Conservation (phyloP, 176 grass and related monocot species). For the Tillandsia fasciculata region DNA sequence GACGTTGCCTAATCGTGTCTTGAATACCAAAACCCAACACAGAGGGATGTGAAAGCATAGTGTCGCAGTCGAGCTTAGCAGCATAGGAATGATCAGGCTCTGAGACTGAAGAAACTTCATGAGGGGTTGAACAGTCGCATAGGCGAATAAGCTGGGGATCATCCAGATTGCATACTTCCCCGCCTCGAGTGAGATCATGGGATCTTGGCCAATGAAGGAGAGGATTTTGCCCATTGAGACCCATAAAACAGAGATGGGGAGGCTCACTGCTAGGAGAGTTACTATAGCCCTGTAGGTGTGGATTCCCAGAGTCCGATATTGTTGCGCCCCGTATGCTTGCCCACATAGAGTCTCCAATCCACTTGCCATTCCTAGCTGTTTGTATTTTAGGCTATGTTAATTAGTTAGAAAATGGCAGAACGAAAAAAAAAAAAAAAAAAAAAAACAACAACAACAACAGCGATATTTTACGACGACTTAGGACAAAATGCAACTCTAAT, state of each 20-base stretch:
- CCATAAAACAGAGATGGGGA: conserved; percentile 75
- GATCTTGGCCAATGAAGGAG: conserved; percentile 58
- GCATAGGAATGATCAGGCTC: conserved; percentile 67
- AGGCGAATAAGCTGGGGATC: conserved; percentile 72
- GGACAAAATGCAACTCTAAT: too few species aligned
- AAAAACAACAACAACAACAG: neutral
- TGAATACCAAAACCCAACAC: conserved; percentile 73
- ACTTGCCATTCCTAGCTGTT: conserved; percentile 77
- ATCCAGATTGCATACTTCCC: conserved; percentile 67
- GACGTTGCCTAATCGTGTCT: conserved; percentile 42
- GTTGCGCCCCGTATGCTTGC: conserved; percentile 81
- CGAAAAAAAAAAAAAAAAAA: neutral
- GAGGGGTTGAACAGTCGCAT: conserved; percentile 49
- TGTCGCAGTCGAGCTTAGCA: conserved; percentile 37
- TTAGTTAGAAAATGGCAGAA: neutral
- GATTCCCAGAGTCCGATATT: conserved; percentile 47
- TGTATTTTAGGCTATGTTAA: neutral
- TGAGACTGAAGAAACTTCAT: conserved; percentile 82
- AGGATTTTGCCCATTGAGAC: conserved; percentile 57
- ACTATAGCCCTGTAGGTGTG: conserved; percentile 76
- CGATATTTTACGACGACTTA: neutral
- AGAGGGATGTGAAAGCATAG: conserved; percentile 64
- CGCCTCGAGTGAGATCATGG: conserved; percentile 47
- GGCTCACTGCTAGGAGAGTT: conserved; percentile 40
- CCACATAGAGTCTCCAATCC: conserved; percentile 79